Conservation (phyloP, 2,329 filamentous ascomycete species). For the Cordyceps farinosa region DNA sequence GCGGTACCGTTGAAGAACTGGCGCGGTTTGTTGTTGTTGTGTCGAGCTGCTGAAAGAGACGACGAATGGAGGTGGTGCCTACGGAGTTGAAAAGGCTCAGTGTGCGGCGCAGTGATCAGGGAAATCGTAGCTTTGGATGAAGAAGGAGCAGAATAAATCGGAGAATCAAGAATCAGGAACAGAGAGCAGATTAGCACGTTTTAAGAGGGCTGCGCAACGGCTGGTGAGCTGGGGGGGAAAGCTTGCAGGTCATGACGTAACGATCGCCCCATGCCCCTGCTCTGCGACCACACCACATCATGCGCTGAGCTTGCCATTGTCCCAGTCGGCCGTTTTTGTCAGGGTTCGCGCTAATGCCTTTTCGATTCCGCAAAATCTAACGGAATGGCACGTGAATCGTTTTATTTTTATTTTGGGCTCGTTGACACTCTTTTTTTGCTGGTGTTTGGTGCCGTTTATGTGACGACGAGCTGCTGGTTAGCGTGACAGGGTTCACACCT, state of each 20-base stretch:
- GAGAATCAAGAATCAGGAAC: constrained; percentile 3
- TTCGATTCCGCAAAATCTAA: not conserved
- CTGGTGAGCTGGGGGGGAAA: not conserved
- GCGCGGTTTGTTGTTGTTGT: not conserved
- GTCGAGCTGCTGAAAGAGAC: not conserved
- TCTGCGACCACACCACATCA: not conserved
- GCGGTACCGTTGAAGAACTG: not conserved
- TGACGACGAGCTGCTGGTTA: not conserved
- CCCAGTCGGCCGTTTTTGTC: not conserved
- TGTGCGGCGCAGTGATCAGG: not conserved
- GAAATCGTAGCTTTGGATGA: not conserved
- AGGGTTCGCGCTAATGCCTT: not conserved
- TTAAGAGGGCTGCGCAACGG: constrained; percentile 5
- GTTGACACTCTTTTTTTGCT: not conserved
- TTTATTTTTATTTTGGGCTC: not conserved
- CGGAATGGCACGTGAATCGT: not conserved
- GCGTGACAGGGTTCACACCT: too few species aligned
- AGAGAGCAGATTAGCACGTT: not conserved
- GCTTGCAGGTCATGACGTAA: constrained; percentile 18
- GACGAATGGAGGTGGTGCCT: not conserved
- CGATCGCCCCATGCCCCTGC: constrained; percentile 13
- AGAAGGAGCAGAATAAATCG: not conserved
- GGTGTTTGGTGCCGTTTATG: not conserved
- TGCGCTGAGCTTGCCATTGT: not conserved
- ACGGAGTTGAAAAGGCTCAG: not conserved